Evolutionary conservation across 257 asterid species (phyloP).

Genomic region (Capsicum rhomboideum): DNA sequence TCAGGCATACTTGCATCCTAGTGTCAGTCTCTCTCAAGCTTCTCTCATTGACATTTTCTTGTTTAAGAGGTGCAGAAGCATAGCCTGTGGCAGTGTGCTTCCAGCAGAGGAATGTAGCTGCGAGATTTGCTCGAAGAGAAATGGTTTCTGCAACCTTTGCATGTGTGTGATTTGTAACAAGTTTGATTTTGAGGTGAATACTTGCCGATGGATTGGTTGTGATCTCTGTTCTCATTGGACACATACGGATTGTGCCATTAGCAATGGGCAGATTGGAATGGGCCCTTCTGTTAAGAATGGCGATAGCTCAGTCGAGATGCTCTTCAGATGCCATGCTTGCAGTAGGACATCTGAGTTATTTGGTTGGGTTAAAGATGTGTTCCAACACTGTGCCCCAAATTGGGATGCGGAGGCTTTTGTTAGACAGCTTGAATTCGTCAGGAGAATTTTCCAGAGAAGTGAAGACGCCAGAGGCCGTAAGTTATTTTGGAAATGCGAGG

Average conservation of each 20-base stretch:
- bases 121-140: slow-evolving; percentile 65
- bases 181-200: slow-evolving; percentile 93
- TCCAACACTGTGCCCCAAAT: slow-evolving; percentile 87
- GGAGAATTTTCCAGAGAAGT: slow-evolving; percentile 76
- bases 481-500: slow-evolving; percentile 76
- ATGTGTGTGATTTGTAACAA: slow-evolving; percentile 91
- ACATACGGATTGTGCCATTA: slow-evolving; percentile 94
- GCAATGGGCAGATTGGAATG: slow-evolving; percentile 71
- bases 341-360: slow-evolving; percentile 74
- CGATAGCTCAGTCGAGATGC: slow-evolving; percentile 63
- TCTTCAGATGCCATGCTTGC: slow-evolving; percentile 86
- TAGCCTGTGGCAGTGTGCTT: slow-evolving; percentile 72
- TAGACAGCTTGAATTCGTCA: slow-evolving; percentile 87
- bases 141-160: slow-evolving; percentile 96
- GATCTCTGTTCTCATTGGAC: slow-evolving; percentile 98
- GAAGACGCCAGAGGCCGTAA: slow-evolving; percentile 78
- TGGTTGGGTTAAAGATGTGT: slow-evolving; percentile 96
- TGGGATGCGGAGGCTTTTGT: slow-evolving; percentile 86
- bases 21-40: slow-evolving; percentile 90
- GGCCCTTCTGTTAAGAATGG: slow-evolving; percentile 67
- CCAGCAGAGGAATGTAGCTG: slow-evolving; percentile 89
- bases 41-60: slow-evolving; percentile 79
- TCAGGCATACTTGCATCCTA: slow-evolving; percentile 91
- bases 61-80: slow-evolving; percentile 79
- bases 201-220: slow-evolving; percentile 95